Percentiles rank a stretch among this genome's conserved stretches.
phyloP scores from a whole-genome alignment of 805 yeast species.

The Jamesozyma gamospora region DNA sequence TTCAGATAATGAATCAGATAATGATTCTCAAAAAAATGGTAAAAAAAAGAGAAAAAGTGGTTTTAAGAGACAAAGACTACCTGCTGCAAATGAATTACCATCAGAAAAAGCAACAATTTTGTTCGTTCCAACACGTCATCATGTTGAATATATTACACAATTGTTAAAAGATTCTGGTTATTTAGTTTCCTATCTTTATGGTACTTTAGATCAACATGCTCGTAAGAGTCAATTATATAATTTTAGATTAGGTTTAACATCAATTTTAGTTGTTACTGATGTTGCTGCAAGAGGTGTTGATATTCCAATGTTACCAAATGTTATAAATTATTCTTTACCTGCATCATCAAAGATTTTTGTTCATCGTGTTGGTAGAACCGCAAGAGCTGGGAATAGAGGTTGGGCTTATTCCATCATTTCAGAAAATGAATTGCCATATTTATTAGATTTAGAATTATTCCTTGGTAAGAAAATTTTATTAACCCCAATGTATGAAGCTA shows the following conservation, averaged over 20 bases:
- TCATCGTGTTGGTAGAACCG: slow-evolving; percentile 98
- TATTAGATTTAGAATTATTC: slow-evolving; percentile 82
- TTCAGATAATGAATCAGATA: slow-evolving; percentile 32
- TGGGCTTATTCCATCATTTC: slow-evolving; percentile 91
- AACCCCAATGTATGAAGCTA: slow-evolving; percentile 59
- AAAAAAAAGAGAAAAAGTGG: slow-evolving; percentile 32
- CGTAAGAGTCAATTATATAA: slow-evolving; percentile 80
- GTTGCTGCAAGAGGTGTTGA: slow-evolving; percentile 99
- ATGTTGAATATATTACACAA: slow-evolving; percentile 79
- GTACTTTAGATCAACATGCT: slow-evolving; percentile 90
- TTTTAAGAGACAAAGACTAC: slow-evolving; percentile 47
- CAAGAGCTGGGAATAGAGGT: slow-evolving; percentile 96
- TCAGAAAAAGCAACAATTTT: slow-evolving; percentile 80
- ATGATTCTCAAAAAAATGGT: slow-evolving; percentile 19
- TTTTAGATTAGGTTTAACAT: slow-evolving; percentile 75
- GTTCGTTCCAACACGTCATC: slow-evolving; percentile 95
- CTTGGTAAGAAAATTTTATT: slow-evolving; percentile 72
- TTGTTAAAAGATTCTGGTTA: slow-evolving; percentile 72
- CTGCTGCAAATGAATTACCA: slow-evolving; percentile 77
- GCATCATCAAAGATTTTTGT: slow-evolving; percentile 87
- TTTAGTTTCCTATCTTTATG: slow-evolving; percentile 82
- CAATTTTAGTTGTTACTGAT: slow-evolving; percentile 90
- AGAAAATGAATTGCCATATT: slow-evolving; percentile 80
- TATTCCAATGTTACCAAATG: slow-evolving; percentile 92
- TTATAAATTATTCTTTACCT: slow-evolving; percentile 82